A percentile compares a stretch with the other conserved stretches of the same genome.
Conservation (phyloP, 345 rosid species). For the Eucalyptus sideroxylon region DNA sequence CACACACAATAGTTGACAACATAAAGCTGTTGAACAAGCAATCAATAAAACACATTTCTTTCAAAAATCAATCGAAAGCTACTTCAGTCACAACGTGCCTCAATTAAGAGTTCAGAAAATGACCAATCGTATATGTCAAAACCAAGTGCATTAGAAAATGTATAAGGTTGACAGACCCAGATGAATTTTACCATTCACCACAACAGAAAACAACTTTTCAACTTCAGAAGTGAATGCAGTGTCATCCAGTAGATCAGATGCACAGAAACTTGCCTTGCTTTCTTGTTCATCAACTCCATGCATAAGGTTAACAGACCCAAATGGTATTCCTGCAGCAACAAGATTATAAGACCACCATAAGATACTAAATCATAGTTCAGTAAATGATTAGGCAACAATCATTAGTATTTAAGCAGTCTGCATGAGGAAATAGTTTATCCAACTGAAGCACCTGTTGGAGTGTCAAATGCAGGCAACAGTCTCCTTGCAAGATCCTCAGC, state of each 20-base stretch:
- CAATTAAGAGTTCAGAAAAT: not conserved
- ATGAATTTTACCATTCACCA: not conserved
- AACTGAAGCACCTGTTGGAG: slow-evolving; percentile 65
- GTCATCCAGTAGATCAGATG: not conserved
- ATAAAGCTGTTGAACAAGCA: not conserved
- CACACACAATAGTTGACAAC: not conserved
- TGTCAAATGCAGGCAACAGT: slow-evolving; percentile 94
- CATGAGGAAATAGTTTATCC: not conserved
- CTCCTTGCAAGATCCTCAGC: slow-evolving; percentile 83
- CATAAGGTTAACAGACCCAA: slow-evolving; percentile 88
- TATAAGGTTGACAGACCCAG: not conserved
- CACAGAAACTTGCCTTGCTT: slow-evolving; percentile 63
- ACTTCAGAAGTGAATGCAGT: not conserved
- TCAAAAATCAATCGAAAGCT: not conserved
- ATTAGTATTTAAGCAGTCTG: not conserved
- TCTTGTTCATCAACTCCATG: slow-evolving; percentile 94
- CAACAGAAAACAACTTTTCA: not conserved
- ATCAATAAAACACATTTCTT: not conserved
- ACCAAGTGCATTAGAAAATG: not conserved
- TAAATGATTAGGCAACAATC: not conserved
- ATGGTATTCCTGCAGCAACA: slow-evolving; percentile 73
- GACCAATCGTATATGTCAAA: not conserved
- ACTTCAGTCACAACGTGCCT: not conserved
- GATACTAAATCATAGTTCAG: not conserved
- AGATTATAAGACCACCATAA: not conserved